Conservation (phyloP, 2,329 filamentous ascomycete genomes). For the Diplodia mutila region DNA sequence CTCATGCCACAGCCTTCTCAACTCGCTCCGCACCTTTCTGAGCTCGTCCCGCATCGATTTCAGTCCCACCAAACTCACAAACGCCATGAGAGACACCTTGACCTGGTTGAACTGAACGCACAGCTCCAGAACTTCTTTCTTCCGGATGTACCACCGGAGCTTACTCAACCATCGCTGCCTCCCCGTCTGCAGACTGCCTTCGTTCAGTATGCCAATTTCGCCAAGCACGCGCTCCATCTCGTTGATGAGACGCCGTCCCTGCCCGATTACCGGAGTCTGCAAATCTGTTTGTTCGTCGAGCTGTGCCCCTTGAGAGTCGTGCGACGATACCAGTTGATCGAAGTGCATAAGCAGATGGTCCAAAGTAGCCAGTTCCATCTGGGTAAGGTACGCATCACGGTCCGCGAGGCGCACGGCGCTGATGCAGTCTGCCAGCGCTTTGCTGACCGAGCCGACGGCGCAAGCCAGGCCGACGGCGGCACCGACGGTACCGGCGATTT, state of each 20-base stretch:
- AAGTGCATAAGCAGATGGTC: background rate
- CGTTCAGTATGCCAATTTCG: background rate
- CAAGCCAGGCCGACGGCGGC: background rate
- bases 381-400: background rate
- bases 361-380: background rate
- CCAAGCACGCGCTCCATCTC: background rate
- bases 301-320: background rate
- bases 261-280: background rate
- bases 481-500: background rate
- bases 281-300: background rate
- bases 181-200: background rate
- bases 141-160: background rate
- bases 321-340: background rate
- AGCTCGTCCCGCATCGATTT: background rate
- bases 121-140: constrained; percentile 2
- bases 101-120: constrained; percentile 5
- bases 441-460: background rate
- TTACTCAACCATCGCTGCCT: background rate
- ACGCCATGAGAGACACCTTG: constrained; percentile 1
- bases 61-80: background rate
- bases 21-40: background rate
- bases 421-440: background rate
- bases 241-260: background rate
- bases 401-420: background rate
- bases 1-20: background rate